Evolutionary conservation across 768 basidiomycete species (phyloP).

Genomic region (Crepidotus variabilis): DNA sequence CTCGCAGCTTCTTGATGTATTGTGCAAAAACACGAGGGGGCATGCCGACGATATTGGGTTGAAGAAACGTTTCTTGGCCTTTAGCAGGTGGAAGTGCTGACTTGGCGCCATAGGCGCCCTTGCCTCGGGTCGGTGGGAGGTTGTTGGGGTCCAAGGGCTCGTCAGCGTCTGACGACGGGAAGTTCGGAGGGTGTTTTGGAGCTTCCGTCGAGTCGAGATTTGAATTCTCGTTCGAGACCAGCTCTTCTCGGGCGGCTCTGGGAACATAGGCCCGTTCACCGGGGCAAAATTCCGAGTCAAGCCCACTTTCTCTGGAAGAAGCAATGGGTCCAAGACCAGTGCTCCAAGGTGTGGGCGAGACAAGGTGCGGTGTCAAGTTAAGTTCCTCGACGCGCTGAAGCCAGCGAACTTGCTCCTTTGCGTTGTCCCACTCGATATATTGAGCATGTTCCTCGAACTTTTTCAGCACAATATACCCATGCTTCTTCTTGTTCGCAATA

Average conservation of each 20-base stretch:
- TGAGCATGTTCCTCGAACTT: constrained; percentile 70
- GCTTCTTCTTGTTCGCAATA: constrained; percentile 59
- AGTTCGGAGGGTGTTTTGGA: neutral
- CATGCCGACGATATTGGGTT: constrained; percentile 60
- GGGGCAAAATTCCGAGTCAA: constrained; percentile 29
- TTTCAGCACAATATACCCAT: constrained; percentile 62
- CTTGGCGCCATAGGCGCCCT: constrained; percentile 19
- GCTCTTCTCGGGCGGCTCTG: neutral
- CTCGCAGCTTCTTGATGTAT: constrained; percentile 58
- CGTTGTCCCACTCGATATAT: constrained; percentile 75
- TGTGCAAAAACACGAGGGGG: constrained; percentile 48
- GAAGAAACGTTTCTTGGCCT: constrained; percentile 14
- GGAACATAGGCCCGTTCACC: constrained; percentile 17
- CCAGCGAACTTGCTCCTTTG: constrained; percentile 63
- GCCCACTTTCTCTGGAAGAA: constrained; percentile 10
- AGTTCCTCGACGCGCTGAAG: constrained; percentile 67
- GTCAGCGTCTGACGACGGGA: neutral
- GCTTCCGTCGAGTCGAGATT: neutral
- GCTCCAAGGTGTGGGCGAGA: constrained; percentile 31
- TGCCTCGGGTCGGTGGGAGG: constrained; percentile 15
- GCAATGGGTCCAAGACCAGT: constrained; percentile 33
- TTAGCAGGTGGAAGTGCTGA: neutral
- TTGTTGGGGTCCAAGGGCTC: neutral
- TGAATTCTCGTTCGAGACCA: neutral
- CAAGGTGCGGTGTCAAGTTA: constrained; percentile 32